Evolutionary conservation across 2,329 filamentous ascomycete genomes (phyloP).

Genomic region (Cladosporium sp.): DNA sequence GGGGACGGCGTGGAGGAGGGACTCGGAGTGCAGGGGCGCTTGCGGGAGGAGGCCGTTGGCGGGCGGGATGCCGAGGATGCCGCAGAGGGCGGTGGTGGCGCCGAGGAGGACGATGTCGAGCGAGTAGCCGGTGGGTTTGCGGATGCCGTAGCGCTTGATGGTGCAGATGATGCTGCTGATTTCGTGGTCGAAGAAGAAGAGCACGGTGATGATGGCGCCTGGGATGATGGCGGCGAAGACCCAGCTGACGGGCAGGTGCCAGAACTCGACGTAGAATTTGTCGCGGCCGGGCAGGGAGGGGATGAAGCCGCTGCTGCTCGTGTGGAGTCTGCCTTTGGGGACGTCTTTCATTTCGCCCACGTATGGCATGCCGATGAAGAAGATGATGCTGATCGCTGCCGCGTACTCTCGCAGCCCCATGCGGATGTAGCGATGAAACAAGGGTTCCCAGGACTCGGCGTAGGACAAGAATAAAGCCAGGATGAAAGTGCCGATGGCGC

Average conservation of each 20-base stretch:
- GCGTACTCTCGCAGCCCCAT: constrained; percentile 59
- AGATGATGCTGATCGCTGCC: constrained; percentile 59
- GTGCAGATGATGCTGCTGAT: constrained; percentile 65
- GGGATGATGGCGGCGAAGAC: constrained; percentile 57
- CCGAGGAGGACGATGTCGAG: constrained; percentile 59
- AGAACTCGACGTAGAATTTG: constrained; percentile 57
- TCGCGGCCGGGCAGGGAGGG: constrained; percentile 51
- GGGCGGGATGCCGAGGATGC: constrained; percentile 59
- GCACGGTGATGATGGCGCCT: constrained; percentile 56
- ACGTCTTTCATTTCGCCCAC: constrained; percentile 53
- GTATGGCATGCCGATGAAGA: constrained; percentile 59
- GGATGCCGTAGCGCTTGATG: constrained; percentile 53
- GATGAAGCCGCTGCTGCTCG: constrained; percentile 47
- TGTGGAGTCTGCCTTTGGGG: constrained; percentile 53
- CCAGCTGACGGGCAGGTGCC: constrained; percentile 54
- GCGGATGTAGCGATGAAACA: constrained; percentile 57
- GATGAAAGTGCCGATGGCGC: constrained; percentile 57
- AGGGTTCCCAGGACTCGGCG: constrained; percentile 54
- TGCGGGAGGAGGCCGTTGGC: constrained; percentile 61
- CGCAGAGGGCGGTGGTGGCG: constrained; percentile 57
- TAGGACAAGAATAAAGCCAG: constrained; percentile 57
- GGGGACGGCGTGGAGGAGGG: constrained; percentile 46
- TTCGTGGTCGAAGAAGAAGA: constrained; percentile 68
- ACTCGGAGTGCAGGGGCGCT: constrained; percentile 60
- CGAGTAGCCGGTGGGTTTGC: constrained; percentile 57